Percentiles rank a stretch among this genome's conserved stretches.
Conservation (phyloP, 352 stramenopile genomes). For the Phytophthora sansomeana region DNA sequence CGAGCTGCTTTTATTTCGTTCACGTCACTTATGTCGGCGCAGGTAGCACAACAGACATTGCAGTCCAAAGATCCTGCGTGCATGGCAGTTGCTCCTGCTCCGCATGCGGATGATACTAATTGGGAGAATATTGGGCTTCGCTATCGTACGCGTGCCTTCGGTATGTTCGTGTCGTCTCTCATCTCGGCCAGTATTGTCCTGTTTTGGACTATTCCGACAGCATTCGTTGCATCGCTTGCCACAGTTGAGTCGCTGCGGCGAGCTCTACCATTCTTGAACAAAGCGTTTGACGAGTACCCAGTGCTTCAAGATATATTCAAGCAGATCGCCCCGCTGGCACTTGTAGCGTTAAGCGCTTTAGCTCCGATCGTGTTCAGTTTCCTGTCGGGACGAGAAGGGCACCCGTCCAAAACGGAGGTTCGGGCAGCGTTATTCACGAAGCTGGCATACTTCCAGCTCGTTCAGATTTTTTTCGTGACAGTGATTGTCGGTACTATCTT, state of each 20-base stretch:
- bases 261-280: slow-evolving; percentile 69
- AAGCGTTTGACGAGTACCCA: slow-evolving; percentile 69
- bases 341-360: slow-evolving; percentile 67
- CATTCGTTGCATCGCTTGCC: slow-evolving; percentile 75
- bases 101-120: slow-evolving; percentile 72
- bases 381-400: slow-evolving; percentile 69
- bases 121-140: slow-evolving; percentile 78
- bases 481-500: slow-evolving; percentile 81
- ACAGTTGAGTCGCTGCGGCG: slow-evolving; percentile 74
- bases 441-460: slow-evolving; percentile 82
- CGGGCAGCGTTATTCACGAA: slow-evolving; percentile 76
- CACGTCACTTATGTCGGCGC: slow-evolving; percentile 71
- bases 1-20: slow-evolving; percentile 83
- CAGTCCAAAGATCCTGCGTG: slow-evolving; percentile 64
- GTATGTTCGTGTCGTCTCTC: slow-evolving; percentile 56
- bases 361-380: slow-evolving; percentile 73
- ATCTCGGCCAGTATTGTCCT: slow-evolving; percentile 75
- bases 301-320: slow-evolving; percentile 70
- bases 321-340: slow-evolving; percentile 72
- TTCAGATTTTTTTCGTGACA: slow-evolving; percentile 87
- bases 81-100: slow-evolving; percentile 62
- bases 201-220: slow-evolving; percentile 87
- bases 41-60: slow-evolving; percentile 75
- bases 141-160: slow-evolving; percentile 58
- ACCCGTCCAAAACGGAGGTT: slow-evolving; percentile 74